Conservation (phyloP, 2,329 filamentous ascomycete species). For the Beauveria caledonica region DNA sequence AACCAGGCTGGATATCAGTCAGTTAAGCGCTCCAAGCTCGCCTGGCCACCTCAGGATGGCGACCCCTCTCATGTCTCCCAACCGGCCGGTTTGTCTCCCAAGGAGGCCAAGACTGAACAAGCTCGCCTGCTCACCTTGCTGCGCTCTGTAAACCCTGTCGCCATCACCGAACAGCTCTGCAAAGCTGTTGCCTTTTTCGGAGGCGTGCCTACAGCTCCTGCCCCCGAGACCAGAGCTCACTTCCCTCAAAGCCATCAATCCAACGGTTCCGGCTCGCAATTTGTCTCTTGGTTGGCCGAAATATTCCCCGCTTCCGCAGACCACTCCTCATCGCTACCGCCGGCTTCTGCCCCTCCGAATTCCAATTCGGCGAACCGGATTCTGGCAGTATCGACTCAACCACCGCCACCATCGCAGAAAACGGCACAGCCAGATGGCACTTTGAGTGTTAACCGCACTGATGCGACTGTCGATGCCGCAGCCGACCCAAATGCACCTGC, state of each 20-base stretch:
- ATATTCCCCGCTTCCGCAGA: constrained; percentile 42
- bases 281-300: constrained; percentile 55
- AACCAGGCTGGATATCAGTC: constrained; percentile 46
- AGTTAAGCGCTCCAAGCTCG: constrained; percentile 34
- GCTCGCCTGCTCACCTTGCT: constrained; percentile 50
- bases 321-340: constrained; percentile 5
- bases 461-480: neutral
- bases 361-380: neutral
- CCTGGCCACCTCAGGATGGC: constrained; percentile 22
- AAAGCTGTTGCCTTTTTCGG: constrained; percentile 57
- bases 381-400: neutral
- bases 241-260: constrained; percentile 49
- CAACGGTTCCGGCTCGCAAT: constrained; percentile 49
- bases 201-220: constrained; percentile 46
- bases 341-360: neutral
- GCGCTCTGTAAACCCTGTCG: constrained; percentile 44
- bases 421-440: neutral
- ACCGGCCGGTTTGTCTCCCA: constrained; percentile 20
- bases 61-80: constrained; percentile 14
- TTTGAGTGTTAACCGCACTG: neutral
- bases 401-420: neutral
- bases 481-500: constrained; percentile 12
- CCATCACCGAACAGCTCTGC: constrained; percentile 54
- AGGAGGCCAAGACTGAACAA: constrained; percentile 51
- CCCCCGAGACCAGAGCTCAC: constrained; percentile 38